phyloP scores from a whole-genome alignment of 2,329 filamentous ascomycete genomes.

The Diaporthe sp. region DNA sequence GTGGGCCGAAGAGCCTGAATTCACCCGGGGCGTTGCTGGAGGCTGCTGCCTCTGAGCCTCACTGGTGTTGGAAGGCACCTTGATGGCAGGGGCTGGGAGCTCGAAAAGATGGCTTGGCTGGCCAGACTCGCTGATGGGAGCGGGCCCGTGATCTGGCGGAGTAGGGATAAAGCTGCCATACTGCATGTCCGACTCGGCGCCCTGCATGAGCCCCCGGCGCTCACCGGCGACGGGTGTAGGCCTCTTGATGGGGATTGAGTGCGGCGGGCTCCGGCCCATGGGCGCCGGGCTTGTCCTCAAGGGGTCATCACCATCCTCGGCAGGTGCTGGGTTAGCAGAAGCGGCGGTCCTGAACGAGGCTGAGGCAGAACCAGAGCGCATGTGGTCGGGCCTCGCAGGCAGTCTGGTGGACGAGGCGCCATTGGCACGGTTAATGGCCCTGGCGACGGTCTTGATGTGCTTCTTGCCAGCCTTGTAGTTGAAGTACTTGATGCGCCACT shows the following conservation, averaged over 20 bases:
- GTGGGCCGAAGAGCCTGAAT: constrained; percentile 35
- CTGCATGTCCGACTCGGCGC: constrained; percentile 50
- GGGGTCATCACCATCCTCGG: constrained; percentile 35
- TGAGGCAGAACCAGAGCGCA: constrained; percentile 45
- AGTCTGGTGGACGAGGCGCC: constrained; percentile 55
- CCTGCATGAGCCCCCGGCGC: constrained; percentile 52
- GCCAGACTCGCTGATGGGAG: constrained; percentile 38
- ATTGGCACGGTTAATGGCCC: constrained; percentile 74
- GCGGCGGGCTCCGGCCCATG: constrained; percentile 37
- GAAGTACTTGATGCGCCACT: constrained; percentile 95
- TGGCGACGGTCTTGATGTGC: constrained; percentile 83
- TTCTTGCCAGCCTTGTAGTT: constrained; percentile 98
- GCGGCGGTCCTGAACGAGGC: constrained; percentile 36
- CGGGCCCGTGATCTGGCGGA: constrained; percentile 44
- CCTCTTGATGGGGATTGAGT: constrained; percentile 38
- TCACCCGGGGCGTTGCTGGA: background rate
- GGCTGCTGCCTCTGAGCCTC: constrained; percentile 28
- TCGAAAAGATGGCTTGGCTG: constrained; percentile 54
- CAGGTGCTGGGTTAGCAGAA: constrained; percentile 39
- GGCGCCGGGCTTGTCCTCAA: constrained; percentile 42
- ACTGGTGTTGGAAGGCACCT: constrained; percentile 47
- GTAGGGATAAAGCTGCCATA: constrained; percentile 66
- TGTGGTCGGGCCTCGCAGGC: constrained; percentile 44
- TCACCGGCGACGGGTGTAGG: constrained; percentile 43
- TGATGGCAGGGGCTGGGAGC: constrained; percentile 65